Conservation (phyloP, 1,139 yeast genomes). For the Wickerhamiella pararugosa region DNA sequence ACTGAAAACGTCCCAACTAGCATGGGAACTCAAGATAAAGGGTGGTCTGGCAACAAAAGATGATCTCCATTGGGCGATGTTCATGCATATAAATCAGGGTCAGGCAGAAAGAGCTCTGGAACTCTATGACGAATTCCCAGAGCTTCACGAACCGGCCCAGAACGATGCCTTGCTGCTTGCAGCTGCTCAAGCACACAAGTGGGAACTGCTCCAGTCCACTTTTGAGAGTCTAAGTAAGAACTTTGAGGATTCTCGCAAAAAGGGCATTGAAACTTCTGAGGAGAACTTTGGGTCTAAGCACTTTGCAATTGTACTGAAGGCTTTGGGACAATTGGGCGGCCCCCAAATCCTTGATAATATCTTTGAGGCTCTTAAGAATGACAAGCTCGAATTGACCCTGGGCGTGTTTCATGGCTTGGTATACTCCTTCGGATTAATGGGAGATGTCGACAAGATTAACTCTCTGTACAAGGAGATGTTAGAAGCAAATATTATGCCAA, state of each 20-base stretch:
- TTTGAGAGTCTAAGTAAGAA: constrained; percentile 36
- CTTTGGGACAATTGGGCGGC: constrained; percentile 46
- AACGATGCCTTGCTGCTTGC: constrained; percentile 24
- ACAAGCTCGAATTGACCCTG: constrained; percentile 36
- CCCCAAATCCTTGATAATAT: constrained; percentile 38
- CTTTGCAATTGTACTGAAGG: constrained; percentile 49
- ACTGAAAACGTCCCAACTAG: background rate
- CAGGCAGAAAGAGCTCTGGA: constrained; percentile 32
- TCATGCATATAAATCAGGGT: constrained; percentile 28
- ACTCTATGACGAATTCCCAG: constrained; percentile 25
- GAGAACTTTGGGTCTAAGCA: constrained; percentile 31
- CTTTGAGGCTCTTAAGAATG: constrained; percentile 31
- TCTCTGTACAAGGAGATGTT: constrained; percentile 29
- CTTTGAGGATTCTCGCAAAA: background rate
- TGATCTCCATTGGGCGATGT: constrained; percentile 27
- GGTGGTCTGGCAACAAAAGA: constrained; percentile 10
- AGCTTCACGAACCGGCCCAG: constrained; percentile 17
- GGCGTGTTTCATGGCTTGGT: constrained; percentile 34
- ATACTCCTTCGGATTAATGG: constrained; percentile 31
- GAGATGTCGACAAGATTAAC: constrained; percentile 34
- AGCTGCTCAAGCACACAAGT: constrained; percentile 39
- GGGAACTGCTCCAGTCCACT: constrained; percentile 44
- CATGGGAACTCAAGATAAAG: constrained; percentile 12
- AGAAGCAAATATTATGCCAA: constrained; percentile 26
- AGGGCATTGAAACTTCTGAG: background rate